These are phyloP conservation scores for Monosporozyma solicola DNA, from an alignment of 805 yeast genomes.

Conservation along the genomic window DNA sequence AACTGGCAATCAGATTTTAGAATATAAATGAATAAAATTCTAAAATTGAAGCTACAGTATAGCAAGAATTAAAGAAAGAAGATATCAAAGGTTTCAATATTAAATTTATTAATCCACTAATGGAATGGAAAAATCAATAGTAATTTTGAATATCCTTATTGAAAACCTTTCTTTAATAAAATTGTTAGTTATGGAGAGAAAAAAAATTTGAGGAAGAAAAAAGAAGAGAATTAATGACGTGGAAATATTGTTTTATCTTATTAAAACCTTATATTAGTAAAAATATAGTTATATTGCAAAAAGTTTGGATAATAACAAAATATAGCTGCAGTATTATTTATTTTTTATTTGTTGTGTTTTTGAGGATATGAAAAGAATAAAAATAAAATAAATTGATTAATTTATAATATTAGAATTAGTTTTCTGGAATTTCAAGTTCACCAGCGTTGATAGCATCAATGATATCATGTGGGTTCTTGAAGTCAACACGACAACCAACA, in stretches of 20 bases:
- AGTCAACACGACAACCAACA: conserved; percentile 98
- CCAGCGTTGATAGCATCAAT: conserved; percentile 98
- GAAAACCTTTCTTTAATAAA: neutral
- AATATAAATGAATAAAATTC: neutral
- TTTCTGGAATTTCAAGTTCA: conserved; percentile 66
- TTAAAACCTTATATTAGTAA: conserved; percentile 10
- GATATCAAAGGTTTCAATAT: neutral
- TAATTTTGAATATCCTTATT: neutral
- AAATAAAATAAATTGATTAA: neutral
- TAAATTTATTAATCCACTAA: neutral
- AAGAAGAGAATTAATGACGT: conserved; percentile 5
- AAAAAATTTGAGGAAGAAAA: neutral
- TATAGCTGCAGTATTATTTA: neutral
- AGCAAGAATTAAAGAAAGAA: neutral
- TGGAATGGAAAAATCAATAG: neutral
- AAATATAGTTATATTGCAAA: conserved; percentile 3
- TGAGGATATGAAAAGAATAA: conserved; percentile 1
- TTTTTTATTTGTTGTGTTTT: neutral
- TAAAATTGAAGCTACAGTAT: neutral
- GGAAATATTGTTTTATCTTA: conserved; percentile 6
- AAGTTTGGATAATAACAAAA: neutral
- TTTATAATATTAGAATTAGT: conserved; percentile 17
- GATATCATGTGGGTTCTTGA: conserved; percentile 98
- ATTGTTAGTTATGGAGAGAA: neutral
- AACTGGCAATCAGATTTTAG: conserved; percentile 2